Evolutionary conservation across 225 moss, liverwort and hornwort genomes (phyloP).

Genomic region (Bryoerythrophyllum caledonicum): DNA sequence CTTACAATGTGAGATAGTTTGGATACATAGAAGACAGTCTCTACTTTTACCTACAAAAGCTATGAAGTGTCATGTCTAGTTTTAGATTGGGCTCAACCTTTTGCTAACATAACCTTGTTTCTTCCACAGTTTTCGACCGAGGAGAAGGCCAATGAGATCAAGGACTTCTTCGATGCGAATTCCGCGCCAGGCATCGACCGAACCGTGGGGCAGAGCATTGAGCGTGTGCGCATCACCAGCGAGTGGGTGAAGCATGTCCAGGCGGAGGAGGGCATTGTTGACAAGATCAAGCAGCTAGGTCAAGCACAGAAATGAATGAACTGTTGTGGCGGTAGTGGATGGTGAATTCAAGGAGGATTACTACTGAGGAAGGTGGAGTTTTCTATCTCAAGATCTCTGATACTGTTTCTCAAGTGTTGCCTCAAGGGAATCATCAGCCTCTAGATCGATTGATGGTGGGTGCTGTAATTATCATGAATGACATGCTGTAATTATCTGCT

Average conservation of each 20-base stretch:
- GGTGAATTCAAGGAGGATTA: slow-evolving; percentile 3
- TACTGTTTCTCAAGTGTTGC: slow-evolving; percentile 3
- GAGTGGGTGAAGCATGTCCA: slow-evolving; percentile 72
- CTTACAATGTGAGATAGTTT: no score
- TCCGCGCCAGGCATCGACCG: slow-evolving; percentile 69
- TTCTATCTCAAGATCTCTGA: slow-evolving; percentile 1
- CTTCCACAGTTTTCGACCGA: slow-evolving; percentile 59
- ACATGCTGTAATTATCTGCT: not conserved
- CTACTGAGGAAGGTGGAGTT: slow-evolving; percentile 6
- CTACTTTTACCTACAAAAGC: no score
- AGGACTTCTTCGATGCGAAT: slow-evolving; percentile 63
- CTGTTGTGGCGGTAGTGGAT: not conserved
- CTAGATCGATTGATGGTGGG: not conserved
- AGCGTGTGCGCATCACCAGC: slow-evolving; percentile 63
- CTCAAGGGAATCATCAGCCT: not conserved
- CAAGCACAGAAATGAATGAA: slow-evolving; percentile 29
- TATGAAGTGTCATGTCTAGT: no score
- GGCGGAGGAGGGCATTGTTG: slow-evolving; percentile 51
- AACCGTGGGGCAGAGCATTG: slow-evolving; percentile 67
- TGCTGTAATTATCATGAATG: not conserved
- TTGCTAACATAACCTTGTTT: slow-evolving; percentile 2
- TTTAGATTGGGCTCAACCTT: no score
- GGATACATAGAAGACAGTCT: no score
- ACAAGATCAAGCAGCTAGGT: slow-evolving; percentile 48
- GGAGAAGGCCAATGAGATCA: slow-evolving; percentile 69